Percentiles rank a stretch among this genome's conserved stretches.
Evolutionary conservation across 148 eudicot species (phyloP).

Genomic region (Dysphania ambrosioides): DNA sequence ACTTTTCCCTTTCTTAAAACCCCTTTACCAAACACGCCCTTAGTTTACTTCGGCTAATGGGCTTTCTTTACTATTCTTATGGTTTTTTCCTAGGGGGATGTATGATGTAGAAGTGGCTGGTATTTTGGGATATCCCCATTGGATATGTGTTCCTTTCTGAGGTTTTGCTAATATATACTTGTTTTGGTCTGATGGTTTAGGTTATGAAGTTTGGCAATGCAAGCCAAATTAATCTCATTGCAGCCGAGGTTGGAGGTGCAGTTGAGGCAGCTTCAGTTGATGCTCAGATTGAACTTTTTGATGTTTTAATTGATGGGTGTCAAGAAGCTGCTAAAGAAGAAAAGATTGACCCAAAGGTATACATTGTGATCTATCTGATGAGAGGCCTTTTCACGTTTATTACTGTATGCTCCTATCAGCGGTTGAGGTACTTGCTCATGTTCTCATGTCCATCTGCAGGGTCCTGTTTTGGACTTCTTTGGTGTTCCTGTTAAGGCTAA

Average conservation of each 20-base stretch:
- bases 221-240: constrained; percentile 74
- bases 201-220: constrained; percentile 94
- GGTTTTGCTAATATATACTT: not conserved
- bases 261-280: constrained; percentile 87
- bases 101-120: not conserved
- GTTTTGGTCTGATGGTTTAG: constrained; percentile 34
- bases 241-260: constrained; percentile 85
- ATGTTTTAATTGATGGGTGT: constrained; percentile 87
- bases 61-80: too few species aligned
- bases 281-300: constrained; percentile 92
- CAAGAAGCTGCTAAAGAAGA: constrained; percentile 75
- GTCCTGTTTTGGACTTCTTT: constrained; percentile 88
- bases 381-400: not conserved
- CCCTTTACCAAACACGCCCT: too few species aligned
- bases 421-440: constrained; percentile 9
- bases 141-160: not conserved
- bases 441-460: constrained; percentile 42
- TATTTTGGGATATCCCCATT: not conserved
- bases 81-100: not conserved
- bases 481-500: constrained; percentile 97
- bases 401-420: constrained; percentile 2
- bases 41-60: too few species aligned
- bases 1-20: not conserved
- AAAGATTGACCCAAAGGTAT: constrained; percentile 66
- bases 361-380: not conserved